phyloP scores from a whole-genome alignment of 345 rosid species.

The Abelmoschus esculentus region DNA sequence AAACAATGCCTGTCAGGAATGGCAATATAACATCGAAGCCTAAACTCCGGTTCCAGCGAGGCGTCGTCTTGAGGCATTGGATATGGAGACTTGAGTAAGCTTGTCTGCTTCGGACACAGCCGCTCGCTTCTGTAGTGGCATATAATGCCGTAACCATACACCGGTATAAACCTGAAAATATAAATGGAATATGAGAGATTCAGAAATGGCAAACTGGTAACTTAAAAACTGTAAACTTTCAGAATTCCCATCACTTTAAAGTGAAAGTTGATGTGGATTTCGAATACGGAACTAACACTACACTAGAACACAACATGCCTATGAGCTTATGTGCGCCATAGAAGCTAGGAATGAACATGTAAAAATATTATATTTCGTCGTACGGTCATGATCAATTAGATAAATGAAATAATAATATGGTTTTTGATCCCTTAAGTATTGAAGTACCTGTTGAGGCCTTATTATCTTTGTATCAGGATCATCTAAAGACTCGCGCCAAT shows the following conservation, averaged over 20 bases:
- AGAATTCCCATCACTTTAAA: background rate
- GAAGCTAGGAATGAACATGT: background rate
- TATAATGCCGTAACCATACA: constrained; percentile 80
- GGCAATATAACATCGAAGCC: background rate
- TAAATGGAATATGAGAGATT: background rate
- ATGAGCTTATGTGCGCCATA: background rate
- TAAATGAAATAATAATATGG: background rate
- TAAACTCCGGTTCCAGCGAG: constrained; percentile 61
- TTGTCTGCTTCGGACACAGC: constrained; percentile 41
- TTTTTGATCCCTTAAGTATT: constrained; percentile 7
- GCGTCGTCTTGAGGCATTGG: constrained; percentile 80
- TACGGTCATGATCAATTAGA: background rate
- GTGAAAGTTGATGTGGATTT: background rate
- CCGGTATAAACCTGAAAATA: constrained; percentile 71
- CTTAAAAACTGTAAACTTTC: too few relatives aligned
- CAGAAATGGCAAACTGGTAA: background rate
- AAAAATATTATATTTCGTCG: background rate
- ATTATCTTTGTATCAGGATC: constrained; percentile 97
- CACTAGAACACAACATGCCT: too few relatives aligned
- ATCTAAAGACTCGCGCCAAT: constrained; percentile 93
- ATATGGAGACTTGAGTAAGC: constrained; percentile 60
- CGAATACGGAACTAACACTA: background rate
- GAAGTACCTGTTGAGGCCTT: constrained; percentile 87
- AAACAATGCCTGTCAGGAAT: too few relatives aligned
- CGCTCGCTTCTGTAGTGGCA: constrained; percentile 55